A percentile compares a stretch with the other conserved stretches of the same genome.
These are phyloP conservation scores for Blastocystis hominis DNA, from an alignment of 352 stramenopile species.

Conservation along the genomic window DNA sequence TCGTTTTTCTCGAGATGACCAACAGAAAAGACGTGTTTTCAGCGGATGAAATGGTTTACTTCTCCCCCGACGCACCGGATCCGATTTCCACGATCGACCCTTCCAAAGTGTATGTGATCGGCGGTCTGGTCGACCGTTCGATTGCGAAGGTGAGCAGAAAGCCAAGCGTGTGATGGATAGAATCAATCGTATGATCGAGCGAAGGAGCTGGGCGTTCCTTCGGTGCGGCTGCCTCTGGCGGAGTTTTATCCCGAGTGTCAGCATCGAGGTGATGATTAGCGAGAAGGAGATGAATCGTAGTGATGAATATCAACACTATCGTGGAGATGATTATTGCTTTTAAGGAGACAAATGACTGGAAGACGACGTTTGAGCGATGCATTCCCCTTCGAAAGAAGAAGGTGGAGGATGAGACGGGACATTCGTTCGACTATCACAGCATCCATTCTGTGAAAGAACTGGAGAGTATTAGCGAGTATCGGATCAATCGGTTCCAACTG, in stretches of 20 bases:
- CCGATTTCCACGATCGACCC: conserved; percentile 66
- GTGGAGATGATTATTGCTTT: conserved; percentile 40
- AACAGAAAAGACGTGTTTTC: neutral
- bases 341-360: neutral
- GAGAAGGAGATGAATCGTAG: neutral
- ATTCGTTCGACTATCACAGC: conserved; percentile 3
- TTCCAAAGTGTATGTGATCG: conserved; percentile 70
- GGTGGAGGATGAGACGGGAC: neutral
- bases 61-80: conserved; percentile 73
- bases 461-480: conserved; percentile 6
- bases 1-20: neutral
- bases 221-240: neutral
- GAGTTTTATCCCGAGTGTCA: conserved; percentile 31
- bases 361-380: neutral
- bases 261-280: neutral
- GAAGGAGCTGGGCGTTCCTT: neutral
- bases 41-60: conserved; percentile 68
- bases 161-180: neutral
- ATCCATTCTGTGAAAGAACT: neutral
- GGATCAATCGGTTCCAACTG: conserved; percentile 14
- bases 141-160: conserved; percentile 66
- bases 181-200: neutral
- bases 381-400: neutral
- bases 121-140: conserved; percentile 75
- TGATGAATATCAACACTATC: conserved; percentile 38